Evolutionary conservation across 2,329 filamentous ascomycete species (phyloP), one percentile per base, ranked within the genome.

Genomic region (Fusarium sp.): DNA sequence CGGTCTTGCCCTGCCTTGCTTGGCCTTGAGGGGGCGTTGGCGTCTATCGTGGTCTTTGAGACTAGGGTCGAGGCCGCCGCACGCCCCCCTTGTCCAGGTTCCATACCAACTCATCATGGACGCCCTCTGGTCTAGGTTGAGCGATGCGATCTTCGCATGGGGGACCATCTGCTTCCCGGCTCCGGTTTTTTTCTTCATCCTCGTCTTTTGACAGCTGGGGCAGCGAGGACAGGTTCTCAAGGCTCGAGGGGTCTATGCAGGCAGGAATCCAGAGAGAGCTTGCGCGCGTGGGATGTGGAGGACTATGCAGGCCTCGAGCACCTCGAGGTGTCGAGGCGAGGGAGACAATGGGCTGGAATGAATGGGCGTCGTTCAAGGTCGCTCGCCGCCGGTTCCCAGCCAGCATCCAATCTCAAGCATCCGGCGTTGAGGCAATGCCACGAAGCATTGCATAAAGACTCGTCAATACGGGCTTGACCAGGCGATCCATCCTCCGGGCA

Each of bases 371-470:
- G 58, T 14, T 40, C 23, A 36, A 56, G 29, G 58, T n/a, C 44
- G 40, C 46, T 18, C 44, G 40, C 46, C 60, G 56, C 54, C 62
- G 54, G 55, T 72, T 56, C 65, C 67, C 70, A 72, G 64, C 64
- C 40, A 67, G 61, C 23, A 27, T 58, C 27, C 53, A 40, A 40
- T 42, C 40, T 55, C 40, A 34, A 42, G 40, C 58, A 59, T 61
- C 36, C 23, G 20, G 36, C 50, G 6, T 66, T 20, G 13, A 69
- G 55, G 71, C 68, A 72, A 70, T 75, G 73, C 75, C 75, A 76
- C 75, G 73, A 71, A 73, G 61, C 68, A 68, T 56, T 77, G 75
- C 75, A 77, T 77, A 61, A 70, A 69, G 70, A 61, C 69, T 65
- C 65, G 67, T 72, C 42, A 51, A 62, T 55, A 62, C 60, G 62